Evolutionary conservation across 768 basidiomycete species (phyloP).

Genomic region (Boletus eberwhitei): DNA sequence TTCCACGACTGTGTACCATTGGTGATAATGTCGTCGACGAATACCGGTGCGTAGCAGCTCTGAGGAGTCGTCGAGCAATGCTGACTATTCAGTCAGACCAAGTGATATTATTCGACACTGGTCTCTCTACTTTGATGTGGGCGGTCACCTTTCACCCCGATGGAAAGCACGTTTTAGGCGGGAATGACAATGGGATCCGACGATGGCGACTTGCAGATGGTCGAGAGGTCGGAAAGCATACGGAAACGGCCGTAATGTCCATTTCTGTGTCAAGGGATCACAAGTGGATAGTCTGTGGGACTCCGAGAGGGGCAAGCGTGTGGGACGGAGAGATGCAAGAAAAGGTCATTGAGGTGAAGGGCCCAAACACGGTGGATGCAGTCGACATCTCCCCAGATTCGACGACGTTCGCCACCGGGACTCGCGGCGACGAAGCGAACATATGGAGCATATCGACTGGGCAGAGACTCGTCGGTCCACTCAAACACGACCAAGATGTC

Average conservation of each 20-base stretch:
- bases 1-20: too few relatives aligned
- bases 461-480: neutral
- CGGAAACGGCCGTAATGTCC: too few relatives aligned
- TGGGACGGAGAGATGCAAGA: too few relatives aligned
- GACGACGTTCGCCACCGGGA: too few relatives aligned
- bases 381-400: too few relatives aligned
- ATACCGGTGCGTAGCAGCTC: too few relatives aligned
- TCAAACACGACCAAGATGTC: neutral
- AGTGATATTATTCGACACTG: neutral
- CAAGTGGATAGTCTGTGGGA: neutral
- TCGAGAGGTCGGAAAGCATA: neutral
- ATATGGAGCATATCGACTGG: too few relatives aligned
- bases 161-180: neutral
- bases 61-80: too few relatives aligned
- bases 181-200: too few relatives aligned
- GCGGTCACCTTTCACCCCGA: neutral
- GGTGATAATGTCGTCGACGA: too few relatives aligned
- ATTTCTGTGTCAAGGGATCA: neutral
- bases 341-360: neutral
- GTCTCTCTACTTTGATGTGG: neutral
- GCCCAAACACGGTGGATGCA: neutral
- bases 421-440: too few relatives aligned
- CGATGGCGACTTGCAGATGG: neutral
- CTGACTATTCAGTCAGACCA: neutral
- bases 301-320: neutral